Percentiles rank a stretch among this genome's conserved stretches.
Evolutionary conservation across 495 filamentous ascomycete species (phyloP).

Genomic region (Hyaloscypha bicolor): DNA sequence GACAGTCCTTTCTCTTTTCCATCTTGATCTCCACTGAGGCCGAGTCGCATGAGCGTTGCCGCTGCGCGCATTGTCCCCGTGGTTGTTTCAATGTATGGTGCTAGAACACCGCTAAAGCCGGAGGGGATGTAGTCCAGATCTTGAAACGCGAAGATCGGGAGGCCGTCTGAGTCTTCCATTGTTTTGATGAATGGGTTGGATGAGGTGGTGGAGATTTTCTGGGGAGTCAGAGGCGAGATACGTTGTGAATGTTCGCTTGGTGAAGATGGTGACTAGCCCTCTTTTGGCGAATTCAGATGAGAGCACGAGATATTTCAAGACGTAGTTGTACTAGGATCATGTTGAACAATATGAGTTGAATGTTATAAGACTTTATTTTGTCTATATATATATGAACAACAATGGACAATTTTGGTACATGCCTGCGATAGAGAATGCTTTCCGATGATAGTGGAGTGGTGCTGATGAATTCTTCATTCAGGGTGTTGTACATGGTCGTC

Average conservation of each 20-base stretch:
- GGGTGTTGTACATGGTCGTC: background rate
- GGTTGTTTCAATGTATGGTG: conserved; percentile 21
- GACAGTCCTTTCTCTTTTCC: background rate
- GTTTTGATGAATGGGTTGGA: background rate
- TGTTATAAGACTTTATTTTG: too few species aligned
- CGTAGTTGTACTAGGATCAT: too few species aligned
- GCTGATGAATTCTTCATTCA: background rate
- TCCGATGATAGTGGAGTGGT: background rate
- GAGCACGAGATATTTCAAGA: too few species aligned
- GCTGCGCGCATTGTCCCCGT: conserved; percentile 24
- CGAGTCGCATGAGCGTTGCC: conserved; percentile 19
- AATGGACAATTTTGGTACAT: background rate
- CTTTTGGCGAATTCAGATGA: too few species aligned
- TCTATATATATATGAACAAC: too few species aligned
- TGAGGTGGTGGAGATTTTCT: background rate
- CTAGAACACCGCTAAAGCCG: conserved; percentile 6
- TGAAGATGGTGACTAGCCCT: background rate
- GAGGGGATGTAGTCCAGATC: conserved; percentile 22
- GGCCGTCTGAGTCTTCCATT: conserved; percentile 15
- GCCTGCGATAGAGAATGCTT: background rate
- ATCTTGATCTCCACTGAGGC: background rate
- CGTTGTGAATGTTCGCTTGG: background rate
- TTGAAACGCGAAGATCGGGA: conserved; percentile 21
- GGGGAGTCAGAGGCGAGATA: background rate
- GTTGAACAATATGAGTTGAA: too few species aligned